Percentiles rank a stretch among this genome's conserved stretches.
These are phyloP conservation scores for Pseudogymnoascus pannorum DNA, from an alignment of 2,329 filamentous ascomycete genomes.

Conservation along the genomic window DNA sequence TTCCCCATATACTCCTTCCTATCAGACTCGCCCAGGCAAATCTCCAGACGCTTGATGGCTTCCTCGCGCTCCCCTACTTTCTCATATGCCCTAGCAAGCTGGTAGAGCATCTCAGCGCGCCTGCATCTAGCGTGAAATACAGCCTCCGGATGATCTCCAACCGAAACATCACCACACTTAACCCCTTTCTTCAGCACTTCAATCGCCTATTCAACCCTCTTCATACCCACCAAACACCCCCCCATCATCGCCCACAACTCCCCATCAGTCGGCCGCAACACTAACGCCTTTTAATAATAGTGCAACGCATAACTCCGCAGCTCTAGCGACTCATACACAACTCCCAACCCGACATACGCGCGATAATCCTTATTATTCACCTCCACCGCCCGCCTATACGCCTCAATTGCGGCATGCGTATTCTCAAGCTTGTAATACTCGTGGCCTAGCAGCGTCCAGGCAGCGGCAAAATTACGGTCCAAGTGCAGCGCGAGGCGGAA, in stretches of 20 bases:
- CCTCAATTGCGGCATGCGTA: background rate
- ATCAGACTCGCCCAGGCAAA: background rate
- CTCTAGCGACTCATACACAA: background rate
- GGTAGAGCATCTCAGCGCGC: background rate
- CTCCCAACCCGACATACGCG: background rate
- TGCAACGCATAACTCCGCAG: background rate
- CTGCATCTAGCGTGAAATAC: background rate
- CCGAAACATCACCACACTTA: background rate
- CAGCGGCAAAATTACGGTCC: background rate
- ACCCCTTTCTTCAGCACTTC: background rate
- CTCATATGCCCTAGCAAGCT: background rate
- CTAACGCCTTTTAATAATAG: background rate
- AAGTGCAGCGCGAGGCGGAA: constrained; percentile 13
- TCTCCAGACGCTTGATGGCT: background rate
- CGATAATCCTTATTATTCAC: background rate
- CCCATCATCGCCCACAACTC: background rate
- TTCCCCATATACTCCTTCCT: background rate
- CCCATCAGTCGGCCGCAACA: background rate
- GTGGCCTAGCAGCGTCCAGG: background rate
- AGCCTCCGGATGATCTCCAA: background rate
- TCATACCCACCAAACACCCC: background rate
- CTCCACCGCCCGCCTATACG: background rate
- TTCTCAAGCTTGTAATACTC: background rate
- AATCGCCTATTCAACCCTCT: background rate
- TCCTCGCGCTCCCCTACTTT: background rate